Conservation (phyloP, 192 early-diverging fungal species). For the Coemansia aciculifera region DNA sequence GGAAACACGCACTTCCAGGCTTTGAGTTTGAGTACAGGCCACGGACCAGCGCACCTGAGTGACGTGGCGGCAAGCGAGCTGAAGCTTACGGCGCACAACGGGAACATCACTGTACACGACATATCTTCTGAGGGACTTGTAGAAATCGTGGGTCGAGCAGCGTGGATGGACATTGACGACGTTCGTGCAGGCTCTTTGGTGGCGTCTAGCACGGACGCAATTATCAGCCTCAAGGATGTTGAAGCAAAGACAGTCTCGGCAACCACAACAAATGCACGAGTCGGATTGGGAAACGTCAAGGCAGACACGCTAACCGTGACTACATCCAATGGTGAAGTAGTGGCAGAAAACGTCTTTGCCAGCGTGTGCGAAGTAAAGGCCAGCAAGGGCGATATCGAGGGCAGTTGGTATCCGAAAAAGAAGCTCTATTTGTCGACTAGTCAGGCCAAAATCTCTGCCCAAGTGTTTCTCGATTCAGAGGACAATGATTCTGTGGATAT, state of each 20-base stretch:
- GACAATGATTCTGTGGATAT: constrained; percentile 24
- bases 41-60: constrained; percentile 50
- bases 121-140: constrained; percentile 20
- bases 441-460: constrained; percentile 35
- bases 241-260: constrained; percentile 25
- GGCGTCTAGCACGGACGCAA: constrained; percentile 43
- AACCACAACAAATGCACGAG: constrained; percentile 41
- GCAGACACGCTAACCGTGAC: constrained; percentile 30
- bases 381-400: constrained; percentile 40
- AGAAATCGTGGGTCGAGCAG: constrained; percentile 33
- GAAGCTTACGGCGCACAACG: constrained; percentile 40
- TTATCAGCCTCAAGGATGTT: constrained; percentile 53
- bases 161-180: constrained; percentile 57
- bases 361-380: constrained; percentile 28
- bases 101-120: constrained; percentile 52
- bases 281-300: constrained; percentile 48
- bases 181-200: constrained; percentile 18
- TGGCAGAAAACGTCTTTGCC: constrained; percentile 26
- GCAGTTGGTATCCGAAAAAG: constrained; percentile 37
- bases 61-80: constrained; percentile 35
- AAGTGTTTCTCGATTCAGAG: constrained; percentile 23
- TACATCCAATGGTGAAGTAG: constrained; percentile 38
- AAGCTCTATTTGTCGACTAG: constrained; percentile 44
- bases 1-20: constrained; percentile 31
- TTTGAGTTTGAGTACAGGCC: constrained; percentile 34